Conservation (phyloP, 345 rosid species). For the Gossypium turneri region DNA sequence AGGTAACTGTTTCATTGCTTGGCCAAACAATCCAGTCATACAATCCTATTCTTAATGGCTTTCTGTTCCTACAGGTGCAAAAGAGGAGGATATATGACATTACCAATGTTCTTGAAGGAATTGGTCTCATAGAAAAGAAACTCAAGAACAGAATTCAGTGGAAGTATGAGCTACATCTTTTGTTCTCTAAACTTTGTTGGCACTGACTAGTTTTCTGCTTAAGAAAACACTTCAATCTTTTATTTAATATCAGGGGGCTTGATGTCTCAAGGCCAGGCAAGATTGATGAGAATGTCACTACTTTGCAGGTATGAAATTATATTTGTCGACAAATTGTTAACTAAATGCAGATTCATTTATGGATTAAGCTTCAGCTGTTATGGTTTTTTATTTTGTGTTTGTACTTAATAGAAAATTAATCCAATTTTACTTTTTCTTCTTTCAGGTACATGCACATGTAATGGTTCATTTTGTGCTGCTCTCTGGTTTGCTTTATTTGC, state of each 20-base stretch:
- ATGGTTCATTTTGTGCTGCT: background rate
- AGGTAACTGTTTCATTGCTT: conserved; percentile 42
- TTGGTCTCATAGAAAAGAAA: conserved; percentile 96
- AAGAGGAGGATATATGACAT: conserved; percentile 97
- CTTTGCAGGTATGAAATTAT: conserved; percentile 62
- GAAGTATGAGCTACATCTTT: conserved; percentile 58
- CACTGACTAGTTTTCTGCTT: background rate
- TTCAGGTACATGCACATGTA: background rate
- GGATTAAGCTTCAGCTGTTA: conserved; percentile 7
- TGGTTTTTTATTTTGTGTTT: background rate
- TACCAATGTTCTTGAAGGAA: conserved; percentile 97
- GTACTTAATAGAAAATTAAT: background rate
- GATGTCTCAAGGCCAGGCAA: conserved; percentile 88
- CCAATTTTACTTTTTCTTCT: background rate
- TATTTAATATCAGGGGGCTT: conserved; percentile 60
- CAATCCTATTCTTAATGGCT: conserved; percentile 20
- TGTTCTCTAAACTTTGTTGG: conserved; percentile 12
- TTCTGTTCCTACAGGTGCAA: conserved; percentile 64
- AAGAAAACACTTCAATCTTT: conserved; percentile 16
- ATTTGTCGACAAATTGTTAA: conserved; percentile 12
- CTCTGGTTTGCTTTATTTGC: background rate
- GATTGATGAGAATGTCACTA: conserved; percentile 57
- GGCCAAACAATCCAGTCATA: background rate
- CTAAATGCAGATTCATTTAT: conserved; percentile 2
- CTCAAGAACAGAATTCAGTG: conserved; percentile 95